Conservation (phyloP, 768 basidiomycete genomes). For the Daedalea quercina region DNA sequence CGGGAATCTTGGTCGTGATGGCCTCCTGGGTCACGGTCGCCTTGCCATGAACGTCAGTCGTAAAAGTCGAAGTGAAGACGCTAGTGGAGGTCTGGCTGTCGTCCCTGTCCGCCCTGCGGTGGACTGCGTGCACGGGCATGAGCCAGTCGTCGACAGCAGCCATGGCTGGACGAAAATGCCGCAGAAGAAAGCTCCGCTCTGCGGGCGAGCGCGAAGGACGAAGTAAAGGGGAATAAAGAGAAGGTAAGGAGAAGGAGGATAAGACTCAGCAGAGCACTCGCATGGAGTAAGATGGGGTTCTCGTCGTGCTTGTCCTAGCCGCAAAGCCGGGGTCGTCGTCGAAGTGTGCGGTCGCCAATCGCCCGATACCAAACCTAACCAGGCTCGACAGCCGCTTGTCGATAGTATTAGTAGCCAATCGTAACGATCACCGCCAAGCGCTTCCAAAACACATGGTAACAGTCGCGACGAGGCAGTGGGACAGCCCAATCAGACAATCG, state of each 20-base stretch:
- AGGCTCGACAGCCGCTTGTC: no score
- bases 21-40: neutral
- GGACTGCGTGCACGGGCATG: neutral
- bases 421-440: no score
- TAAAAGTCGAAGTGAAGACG: neutral
- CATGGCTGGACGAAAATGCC: neutral
- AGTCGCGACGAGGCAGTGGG: no score
- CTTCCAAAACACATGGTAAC: no score
- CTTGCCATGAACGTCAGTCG: neutral
- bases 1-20: constrained; percentile 1
- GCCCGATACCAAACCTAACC: no score
- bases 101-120: neutral
- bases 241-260: neutral
- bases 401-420: no score
- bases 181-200: neutral
- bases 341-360: no score
- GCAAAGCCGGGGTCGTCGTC: no score
- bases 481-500: no score
- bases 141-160: neutral
- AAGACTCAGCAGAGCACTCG: neutral
- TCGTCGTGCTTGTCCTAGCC: no score
- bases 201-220: neutral
- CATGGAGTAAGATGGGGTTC: neutral
- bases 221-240: neutral
- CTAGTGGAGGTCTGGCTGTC: neutral